A percentile compares a stretch with the other conserved stretches of the same genome.
Evolutionary conservation across 805 yeast species (phyloP).

Genomic region (Saturnispora diversa): DNA sequence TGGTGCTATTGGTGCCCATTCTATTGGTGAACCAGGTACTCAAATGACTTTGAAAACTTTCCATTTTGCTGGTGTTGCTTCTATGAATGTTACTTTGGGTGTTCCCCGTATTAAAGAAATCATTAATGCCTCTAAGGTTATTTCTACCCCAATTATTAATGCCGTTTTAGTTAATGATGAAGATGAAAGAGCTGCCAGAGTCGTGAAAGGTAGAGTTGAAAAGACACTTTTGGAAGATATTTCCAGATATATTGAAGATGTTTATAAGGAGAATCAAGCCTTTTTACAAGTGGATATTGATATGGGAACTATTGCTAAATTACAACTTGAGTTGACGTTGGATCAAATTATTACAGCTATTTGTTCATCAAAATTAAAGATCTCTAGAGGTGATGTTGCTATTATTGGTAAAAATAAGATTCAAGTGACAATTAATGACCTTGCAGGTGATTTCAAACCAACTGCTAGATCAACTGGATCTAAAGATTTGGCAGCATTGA

Average conservation of each 20-base stretch:
- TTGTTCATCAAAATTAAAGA: conserved; percentile 75
- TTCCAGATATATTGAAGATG: conserved; percentile 87
- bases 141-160: conserved; percentile 94
- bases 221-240: conserved; percentile 84
- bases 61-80: conserved; percentile 98
- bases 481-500: conserved; percentile 24
- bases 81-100: conserved; percentile 97
- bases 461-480: conserved; percentile 35
- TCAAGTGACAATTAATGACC: conserved; percentile 52
- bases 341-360: conserved; percentile 84
- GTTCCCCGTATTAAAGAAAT: conserved; percentile 99
- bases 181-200: conserved; percentile 97
- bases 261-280: conserved; percentile 72
- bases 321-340: conserved; percentile 81
- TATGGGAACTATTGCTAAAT: conserved; percentile 70
- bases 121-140: conserved; percentile 90
- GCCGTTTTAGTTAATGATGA: conserved; percentile 86
- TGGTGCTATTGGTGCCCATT: conserved; percentile 98
- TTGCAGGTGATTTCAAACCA: conserved; percentile 33
- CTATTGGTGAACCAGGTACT: conserved; percentile 99
- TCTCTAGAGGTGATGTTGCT: conserved; percentile 61
- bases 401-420: conserved; percentile 58
- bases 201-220: conserved; percentile 95
- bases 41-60: conserved; percentile 84
- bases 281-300: conserved; percentile 78